Evolutionary conservation across 1,139 yeast species (phyloP).

Genomic region (Tardiomyces depauwii): DNA sequence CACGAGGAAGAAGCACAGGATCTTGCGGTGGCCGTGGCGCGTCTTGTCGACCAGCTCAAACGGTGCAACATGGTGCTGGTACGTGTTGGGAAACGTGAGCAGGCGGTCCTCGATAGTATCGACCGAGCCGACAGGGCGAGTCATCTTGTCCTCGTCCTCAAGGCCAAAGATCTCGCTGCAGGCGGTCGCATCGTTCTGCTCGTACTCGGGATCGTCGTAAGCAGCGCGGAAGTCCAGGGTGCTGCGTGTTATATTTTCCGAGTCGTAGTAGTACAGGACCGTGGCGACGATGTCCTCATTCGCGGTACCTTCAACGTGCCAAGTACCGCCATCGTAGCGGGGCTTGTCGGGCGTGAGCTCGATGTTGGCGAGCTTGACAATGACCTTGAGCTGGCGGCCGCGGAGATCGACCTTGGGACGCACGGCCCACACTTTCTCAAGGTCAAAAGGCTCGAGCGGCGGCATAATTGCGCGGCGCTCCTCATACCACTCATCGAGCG

Average conservation of each 20-base stretch:
- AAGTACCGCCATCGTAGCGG: slow-evolving; percentile 31
- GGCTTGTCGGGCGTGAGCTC: slow-evolving; percentile 33
- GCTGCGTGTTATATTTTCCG: slow-evolving; percentile 32
- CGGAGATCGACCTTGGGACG: slow-evolving; percentile 1
- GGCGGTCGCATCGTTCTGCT: slow-evolving; percentile 27
- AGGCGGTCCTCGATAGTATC: slow-evolving; percentile 23
- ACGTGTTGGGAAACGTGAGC: slow-evolving; percentile 31
- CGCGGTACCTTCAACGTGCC: slow-evolving; percentile 38
- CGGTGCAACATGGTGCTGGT: slow-evolving; percentile 33
- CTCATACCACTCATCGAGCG: not conserved
- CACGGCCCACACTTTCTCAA: slow-evolving; percentile 2
- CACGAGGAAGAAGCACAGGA: slow-evolving; percentile 32
- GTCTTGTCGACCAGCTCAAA: slow-evolving; percentile 30
- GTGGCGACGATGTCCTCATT: slow-evolving; percentile 37
- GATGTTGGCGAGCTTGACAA: slow-evolving; percentile 34
- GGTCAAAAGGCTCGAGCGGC: not conserved
- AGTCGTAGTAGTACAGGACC: slow-evolving; percentile 33
- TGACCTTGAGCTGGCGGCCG: slow-evolving; percentile 25
- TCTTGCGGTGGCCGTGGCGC: slow-evolving; percentile 32
- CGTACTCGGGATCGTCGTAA: slow-evolving; percentile 28
- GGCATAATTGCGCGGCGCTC: not conserved
- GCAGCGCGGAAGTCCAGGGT: slow-evolving; percentile 27
- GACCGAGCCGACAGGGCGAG: slow-evolving; percentile 20
- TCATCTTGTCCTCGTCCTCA: slow-evolving; percentile 23
- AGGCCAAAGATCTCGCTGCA: slow-evolving; percentile 25